Evolutionary conservation across 169 alveolate species (phyloP).

Genomic region (Plasmodium gonderi): DNA sequence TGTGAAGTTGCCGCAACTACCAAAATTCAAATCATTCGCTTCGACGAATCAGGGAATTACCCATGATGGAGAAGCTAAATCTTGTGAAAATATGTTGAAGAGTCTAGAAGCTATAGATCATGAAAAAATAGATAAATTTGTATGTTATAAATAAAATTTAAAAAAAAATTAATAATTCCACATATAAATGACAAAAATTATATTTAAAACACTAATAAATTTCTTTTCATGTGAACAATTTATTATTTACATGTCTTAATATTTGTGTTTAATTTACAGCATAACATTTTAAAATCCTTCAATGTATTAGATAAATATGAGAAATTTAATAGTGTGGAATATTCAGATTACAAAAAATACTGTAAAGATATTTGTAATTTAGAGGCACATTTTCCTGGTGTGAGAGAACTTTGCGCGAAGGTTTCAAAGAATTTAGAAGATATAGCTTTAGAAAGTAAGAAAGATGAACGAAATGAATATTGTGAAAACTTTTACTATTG

Average conservation of each 20-base stretch:
- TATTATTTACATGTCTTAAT: not conserved
- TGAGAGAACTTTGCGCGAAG: not conserved
- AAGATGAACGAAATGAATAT: not conserved
- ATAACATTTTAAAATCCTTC: not conserved
- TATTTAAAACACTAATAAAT: not conserved
- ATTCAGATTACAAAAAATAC: not conserved
- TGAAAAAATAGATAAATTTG: not conserved
- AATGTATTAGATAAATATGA: not conserved
- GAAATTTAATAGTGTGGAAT: not conserved
- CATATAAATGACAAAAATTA: not conserved
- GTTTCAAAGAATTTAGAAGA: not conserved
- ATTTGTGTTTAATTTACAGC: not conserved
- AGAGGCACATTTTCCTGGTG: not conserved
- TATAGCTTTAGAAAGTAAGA: not conserved
- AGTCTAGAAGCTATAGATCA: not conserved
- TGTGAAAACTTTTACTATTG: not conserved
- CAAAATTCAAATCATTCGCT: not conserved
- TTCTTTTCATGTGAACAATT: not conserved
- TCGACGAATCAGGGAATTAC: not conserved
- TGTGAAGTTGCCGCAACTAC: not conserved
- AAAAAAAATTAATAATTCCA: not conserved
- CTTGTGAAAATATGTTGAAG: not conserved
- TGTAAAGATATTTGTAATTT: not conserved
- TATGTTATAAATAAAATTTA: not conserved
- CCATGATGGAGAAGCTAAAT: not conserved